Evolutionary conservation across 2,329 filamentous ascomycete species (phyloP), one percentile per base, ranked within the genome.

Genomic region (Leptoxyphium fumago): DNA sequence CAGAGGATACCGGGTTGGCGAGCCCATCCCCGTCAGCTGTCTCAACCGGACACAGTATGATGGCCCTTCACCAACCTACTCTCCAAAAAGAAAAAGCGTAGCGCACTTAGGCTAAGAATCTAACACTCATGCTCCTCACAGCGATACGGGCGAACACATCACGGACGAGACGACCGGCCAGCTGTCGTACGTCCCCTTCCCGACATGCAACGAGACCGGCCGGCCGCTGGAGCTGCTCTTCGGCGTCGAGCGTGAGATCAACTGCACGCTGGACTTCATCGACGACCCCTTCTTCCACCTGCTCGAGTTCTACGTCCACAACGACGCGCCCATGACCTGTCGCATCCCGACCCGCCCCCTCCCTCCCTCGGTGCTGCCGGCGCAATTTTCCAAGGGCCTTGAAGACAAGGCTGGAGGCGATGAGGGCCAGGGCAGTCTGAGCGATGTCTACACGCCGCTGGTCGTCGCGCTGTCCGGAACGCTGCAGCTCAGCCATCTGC

Each of bases 231-330:
- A 91, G 56, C 80, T 98, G 61, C 74, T 77, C 62, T 96, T 94
- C 68, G 88, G 88, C 61, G 66, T 83, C 52, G 84, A 89, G 60
- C 64, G 64, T 52, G 87, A 94, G 61, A 66, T 85, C 53, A 89
- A 89, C 68, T 91, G 84, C 70, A 91, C 84, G 44, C 79, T 91
- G 55, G 70, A 81, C 58, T 74, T 84, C 65, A 72, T 89, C 55
- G 73, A 75, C 55, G 84, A 89, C 61, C 75, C 82, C 36, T 82
- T 88, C 71, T 91, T 86, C 71, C 84, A 91, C 65, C 75, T 89
- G 42, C 80, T 89, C 68, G 84, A 96, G 68, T 96, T 95, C 73
- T 96, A 96, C 73, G 81, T 96, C 62, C 91, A 96, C 72, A 87
- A 83, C 68, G 91, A 98, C 65, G 88, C 87, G 14, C 91, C 91